These are phyloP conservation scores for Fusarium nisikadoi DNA, from an alignment of 2,329 filamentous ascomycete genomes.

Conservation along the genomic window DNA sequence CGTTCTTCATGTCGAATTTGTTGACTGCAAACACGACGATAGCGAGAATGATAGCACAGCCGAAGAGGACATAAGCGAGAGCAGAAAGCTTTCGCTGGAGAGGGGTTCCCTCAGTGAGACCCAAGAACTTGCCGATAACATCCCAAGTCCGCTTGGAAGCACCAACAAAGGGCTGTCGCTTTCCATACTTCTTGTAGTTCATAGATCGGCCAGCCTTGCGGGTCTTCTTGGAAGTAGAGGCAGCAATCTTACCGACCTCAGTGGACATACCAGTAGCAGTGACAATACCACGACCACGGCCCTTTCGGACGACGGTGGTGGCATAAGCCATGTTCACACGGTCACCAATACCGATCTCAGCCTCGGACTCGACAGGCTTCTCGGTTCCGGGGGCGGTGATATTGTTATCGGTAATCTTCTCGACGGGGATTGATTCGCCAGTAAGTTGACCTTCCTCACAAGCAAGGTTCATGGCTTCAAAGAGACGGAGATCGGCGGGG, in stretches of 20 bases:
- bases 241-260: conserved; percentile 76
- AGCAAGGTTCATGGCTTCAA: conserved; percentile 80
- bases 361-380: conserved; percentile 56
- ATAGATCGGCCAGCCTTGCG: conserved; percentile 65
- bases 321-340: conserved; percentile 80
- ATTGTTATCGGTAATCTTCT: conserved; percentile 68
- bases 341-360: conserved; percentile 74
- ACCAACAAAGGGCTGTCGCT: conserved; percentile 60
- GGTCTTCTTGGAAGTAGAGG: conserved; percentile 62
- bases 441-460: conserved; percentile 84
- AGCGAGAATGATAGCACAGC: conserved; percentile 69
- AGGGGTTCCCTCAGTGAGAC: conserved; percentile 75
- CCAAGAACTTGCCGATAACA: conserved; percentile 67
- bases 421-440: conserved; percentile 78
- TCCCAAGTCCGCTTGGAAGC: conserved; percentile 59
- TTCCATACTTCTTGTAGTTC: conserved; percentile 65
- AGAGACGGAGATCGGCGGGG: conserved; percentile 75
- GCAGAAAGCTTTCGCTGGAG: conserved; percentile 82
- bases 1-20: conserved; percentile 60
- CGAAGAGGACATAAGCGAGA: conserved; percentile 80
- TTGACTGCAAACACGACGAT: conserved; percentile 69
- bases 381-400: conserved; percentile 58
- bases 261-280: conserved; percentile 77
- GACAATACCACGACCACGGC: conserved; percentile 77
- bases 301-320: conserved; percentile 77